A percentile compares a stretch with the other conserved stretches of the same genome.
phyloP scores from a whole-genome alignment of 2,329 filamentous ascomycete species.

The Biscogniauxia marginata region DNA sequence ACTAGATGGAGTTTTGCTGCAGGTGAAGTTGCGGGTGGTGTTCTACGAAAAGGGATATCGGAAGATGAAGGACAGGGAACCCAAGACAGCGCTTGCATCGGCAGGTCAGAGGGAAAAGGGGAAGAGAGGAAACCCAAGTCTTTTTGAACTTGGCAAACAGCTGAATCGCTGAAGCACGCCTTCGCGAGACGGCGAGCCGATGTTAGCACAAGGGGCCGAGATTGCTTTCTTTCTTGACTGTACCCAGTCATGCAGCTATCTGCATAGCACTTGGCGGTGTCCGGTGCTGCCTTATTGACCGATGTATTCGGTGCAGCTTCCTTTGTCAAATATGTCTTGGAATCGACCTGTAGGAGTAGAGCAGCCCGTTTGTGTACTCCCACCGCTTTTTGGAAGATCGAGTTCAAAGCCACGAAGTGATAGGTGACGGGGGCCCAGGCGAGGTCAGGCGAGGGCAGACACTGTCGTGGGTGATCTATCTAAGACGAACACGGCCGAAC shows the following conservation, averaged over 20 bases:
- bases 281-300: conserved; percentile 33
- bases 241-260: conserved; percentile 38
- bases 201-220: conserved; percentile 38
- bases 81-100: conserved; percentile 38
- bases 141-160: conserved; percentile 41
- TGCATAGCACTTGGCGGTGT: conserved; percentile 38
- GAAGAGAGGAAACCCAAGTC: conserved; percentile 32
- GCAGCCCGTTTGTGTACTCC: conserved; percentile 45
- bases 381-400: conserved; percentile 49
- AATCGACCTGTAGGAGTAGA: conserved; percentile 45
- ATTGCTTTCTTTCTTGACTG: conserved; percentile 39
- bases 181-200: conserved; percentile 33
- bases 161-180: conserved; percentile 32
- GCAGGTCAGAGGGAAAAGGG: conserved; percentile 20
- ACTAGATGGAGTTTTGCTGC: conserved; percentile 35
- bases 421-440: conserved; percentile 32
- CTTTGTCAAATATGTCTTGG: conserved; percentile 51
- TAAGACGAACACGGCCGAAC: conserved; percentile 18
- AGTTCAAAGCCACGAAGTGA: conserved; percentile 43
- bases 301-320: conserved; percentile 43
- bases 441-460: conserved; percentile 19
- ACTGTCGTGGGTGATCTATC: conserved; percentile 15
- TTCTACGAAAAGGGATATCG: conserved; percentile 27
- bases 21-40: conserved; percentile 25
- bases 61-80: conserved; percentile 25